Percentiles rank a stretch among this genome's conserved stretches.
phyloP scores from a whole-genome alignment of 805 yeast species.

The Pichia nanzhaoensis region DNA sequence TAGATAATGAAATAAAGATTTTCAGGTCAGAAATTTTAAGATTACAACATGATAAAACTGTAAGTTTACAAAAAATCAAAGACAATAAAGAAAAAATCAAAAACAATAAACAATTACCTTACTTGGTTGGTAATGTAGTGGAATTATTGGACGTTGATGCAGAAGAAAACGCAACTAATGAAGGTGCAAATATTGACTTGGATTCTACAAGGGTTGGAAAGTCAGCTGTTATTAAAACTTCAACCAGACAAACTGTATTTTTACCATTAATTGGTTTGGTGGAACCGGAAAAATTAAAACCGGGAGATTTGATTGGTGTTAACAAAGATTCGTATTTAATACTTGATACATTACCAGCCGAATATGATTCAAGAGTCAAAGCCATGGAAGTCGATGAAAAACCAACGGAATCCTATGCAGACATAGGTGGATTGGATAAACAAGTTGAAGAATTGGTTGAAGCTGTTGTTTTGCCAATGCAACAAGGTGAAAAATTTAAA shows the following conservation, averaged over 20 bases:
- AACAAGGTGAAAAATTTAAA: conserved; percentile 94
- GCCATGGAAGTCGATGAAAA: conserved; percentile 99
- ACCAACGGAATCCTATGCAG: conserved; percentile 95
- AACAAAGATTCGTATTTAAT: conserved; percentile 93
- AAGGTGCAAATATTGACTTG: conserved; percentile 92
- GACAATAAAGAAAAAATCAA: conserved; percentile 95
- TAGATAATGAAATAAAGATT: conserved; percentile 93
- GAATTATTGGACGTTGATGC: conserved; percentile 86
- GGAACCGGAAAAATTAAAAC: conserved; percentile 83
- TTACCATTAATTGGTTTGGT: conserved; percentile 94
- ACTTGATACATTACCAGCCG: conserved; percentile 91
- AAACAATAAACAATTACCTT: conserved; percentile 92
- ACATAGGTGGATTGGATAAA: conserved; percentile 96
- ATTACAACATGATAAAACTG: conserved; percentile 83
- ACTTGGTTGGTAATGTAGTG: conserved; percentile 92
- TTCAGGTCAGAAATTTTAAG: conserved; percentile 90
- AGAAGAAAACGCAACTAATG: conserved; percentile 74
- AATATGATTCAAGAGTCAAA: conserved; percentile 94
- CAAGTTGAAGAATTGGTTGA: conserved; percentile 97
- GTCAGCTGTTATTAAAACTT: conserved; percentile 97
- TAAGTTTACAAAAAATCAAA: conserved; percentile 88
- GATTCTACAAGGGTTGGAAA: conserved; percentile 89
- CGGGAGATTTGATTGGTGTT: conserved; percentile 97
- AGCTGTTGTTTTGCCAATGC: conserved; percentile 97
- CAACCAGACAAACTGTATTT: conserved; percentile 95